Evolutionary conservation across 2,329 filamentous ascomycete genomes (phyloP), one percentile per base, ranked within the genome.

Genomic region (Neopestalotiopsis rosae): DNA sequence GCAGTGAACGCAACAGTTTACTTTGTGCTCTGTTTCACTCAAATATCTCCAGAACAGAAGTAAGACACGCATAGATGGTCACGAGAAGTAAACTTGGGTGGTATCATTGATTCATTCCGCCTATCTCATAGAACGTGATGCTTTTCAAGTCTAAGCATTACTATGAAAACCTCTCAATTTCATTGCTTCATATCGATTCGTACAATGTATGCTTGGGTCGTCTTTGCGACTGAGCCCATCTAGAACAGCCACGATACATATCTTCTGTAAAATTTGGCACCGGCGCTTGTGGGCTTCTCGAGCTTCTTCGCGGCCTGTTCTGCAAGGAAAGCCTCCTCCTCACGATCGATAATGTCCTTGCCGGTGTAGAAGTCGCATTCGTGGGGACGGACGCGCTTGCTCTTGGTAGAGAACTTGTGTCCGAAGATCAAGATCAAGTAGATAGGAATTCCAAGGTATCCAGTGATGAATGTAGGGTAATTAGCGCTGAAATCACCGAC

Each of bases 401-500:
- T 87, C 79, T 86, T 85, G 66, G 84, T 88, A 69, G 80, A 72
- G 69, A 87, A 67, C 83, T 92, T 93, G 82, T 91, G 91, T 0
- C 91, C 92, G 69, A 90, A 88, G 76, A 94, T 88, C 77, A 92
- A 84, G 30, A 86, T 82, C 20, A 94, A 79, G 79, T 94, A 95
- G 28, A 95, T 79, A 1, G 92, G 92, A 73, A 95, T 94, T 65
- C 92, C 92, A 7, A 92, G 82, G 79, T 94, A 94, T 32, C 91
- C 91, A 0, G 91, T 94, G 79, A 95, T 88, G 80, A 95, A 94
- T 75, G 88, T 90, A 83, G 92, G 90, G 84, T 92, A 92, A 65
- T 83, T 83, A 66, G 85, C 85, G 68, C 79, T 69, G 62, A 72
- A 75, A 84, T 73, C 82, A 76, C 74, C 78, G 2, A 89, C 84